Evolutionary conservation across 441 rosid genomes (phyloP), one percentile per base, ranked within the genome.

Genomic region (Euphorbia celastroides): DNA sequence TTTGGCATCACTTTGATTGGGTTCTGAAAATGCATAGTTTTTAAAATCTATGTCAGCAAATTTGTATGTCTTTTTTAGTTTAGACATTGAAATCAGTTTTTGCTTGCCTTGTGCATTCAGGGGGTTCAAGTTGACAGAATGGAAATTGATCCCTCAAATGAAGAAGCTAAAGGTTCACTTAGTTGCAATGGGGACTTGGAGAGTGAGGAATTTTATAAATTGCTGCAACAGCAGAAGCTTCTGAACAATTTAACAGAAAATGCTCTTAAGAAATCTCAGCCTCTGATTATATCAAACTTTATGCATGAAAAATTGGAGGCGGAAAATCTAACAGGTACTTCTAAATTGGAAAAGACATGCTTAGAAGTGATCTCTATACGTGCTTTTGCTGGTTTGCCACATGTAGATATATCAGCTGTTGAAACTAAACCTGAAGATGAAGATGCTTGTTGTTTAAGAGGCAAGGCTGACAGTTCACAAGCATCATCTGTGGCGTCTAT

Each of bases 211-310:
- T 82, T 86, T 41, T 66, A 67, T 28, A 63, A 65, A 14, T 64
- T 88, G 74, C 71, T 89, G 32, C 82, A 80, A 65, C 90, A 82
- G 71, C 96, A 85, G 73, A 91, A 84, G 62, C 76, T 78, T 74
- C 76, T 93, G 44, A 80, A 79, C 77, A 82, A 60, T 75, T 67
- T 89, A 64, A 93, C 93, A 2, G 92, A 91, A 57, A 86, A 74
- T 3, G 97, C 99, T 1, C 89, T 93, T 16, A 69, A 77, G 72
- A 91, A 88, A 76, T 85, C 84, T 20, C 88, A 89, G 75, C 96
- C 91, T 0, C 75, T 85, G 72, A 82, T 91, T 56, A 80, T 93
- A 73, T 64, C 64, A 38, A 93, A 91, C 74, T 72, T 91, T 20
- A 58, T 68, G 75, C 97, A 91, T 65, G 92, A 91, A 75, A 91